Evolutionary conservation across 1,139 yeast species (phyloP).

Genomic region (Geotrichum phurueaensis): DNA sequence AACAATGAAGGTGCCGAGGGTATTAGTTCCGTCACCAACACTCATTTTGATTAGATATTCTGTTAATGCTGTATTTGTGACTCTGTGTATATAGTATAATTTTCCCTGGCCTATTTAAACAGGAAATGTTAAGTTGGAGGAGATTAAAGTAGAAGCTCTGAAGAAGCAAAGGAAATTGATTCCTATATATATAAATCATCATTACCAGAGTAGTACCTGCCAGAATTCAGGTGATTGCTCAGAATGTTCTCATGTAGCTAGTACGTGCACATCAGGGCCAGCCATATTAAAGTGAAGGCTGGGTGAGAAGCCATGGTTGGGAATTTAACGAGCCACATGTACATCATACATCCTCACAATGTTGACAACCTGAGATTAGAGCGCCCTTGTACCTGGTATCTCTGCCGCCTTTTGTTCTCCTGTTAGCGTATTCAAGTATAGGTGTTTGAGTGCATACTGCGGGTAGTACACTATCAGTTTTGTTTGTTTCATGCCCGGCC

Average conservation of each 20-base stretch:
- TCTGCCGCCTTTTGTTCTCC: background rate
- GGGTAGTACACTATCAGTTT: background rate
- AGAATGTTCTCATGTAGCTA: background rate
- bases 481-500: background rate
- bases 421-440: background rate
- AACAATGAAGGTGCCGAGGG: constrained; percentile 36
- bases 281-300: background rate
- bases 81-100: background rate
- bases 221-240: background rate
- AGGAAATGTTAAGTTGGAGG: background rate
- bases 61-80: background rate
- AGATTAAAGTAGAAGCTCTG: background rate
- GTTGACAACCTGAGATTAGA: background rate
- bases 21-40: background rate
- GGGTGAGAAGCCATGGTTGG: background rate
- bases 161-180: background rate
- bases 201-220: background rate
- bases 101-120: background rate
- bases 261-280: background rate
- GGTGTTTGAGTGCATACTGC: background rate
- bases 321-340: background rate
- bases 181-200: background rate
- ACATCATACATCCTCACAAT: background rate
- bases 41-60: background rate
- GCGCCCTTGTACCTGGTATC: background rate